Percentiles rank a stretch among this genome's conserved stretches.
Evolutionary conservation across 2,329 filamentous ascomycete species (phyloP).

Genomic region (Bipolaris cookei): DNA sequence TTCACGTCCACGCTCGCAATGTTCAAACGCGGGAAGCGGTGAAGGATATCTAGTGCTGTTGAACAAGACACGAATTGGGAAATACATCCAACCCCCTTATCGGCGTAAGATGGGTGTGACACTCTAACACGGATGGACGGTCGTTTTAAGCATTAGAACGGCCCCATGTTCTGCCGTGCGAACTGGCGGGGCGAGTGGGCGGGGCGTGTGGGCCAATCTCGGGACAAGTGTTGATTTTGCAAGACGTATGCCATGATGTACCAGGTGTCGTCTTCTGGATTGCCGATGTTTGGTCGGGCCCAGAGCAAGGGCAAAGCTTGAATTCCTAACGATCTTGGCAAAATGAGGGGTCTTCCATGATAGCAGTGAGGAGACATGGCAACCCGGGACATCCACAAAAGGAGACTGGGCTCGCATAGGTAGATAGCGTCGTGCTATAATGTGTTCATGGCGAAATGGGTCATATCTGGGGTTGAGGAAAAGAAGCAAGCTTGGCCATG

Average conservation of each 20-base stretch:
- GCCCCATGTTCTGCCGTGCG: slow-evolving; percentile 10
- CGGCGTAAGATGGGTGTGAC: background rate
- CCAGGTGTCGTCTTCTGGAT: background rate
- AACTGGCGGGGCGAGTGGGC: slow-evolving; percentile 15
- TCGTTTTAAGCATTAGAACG: background rate
- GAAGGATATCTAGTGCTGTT: background rate
- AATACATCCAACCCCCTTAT: background rate
- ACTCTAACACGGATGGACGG: background rate
- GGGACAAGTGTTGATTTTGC: background rate
- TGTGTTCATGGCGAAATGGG: background rate
- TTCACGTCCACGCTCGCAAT: background rate
- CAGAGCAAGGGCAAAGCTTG: background rate
- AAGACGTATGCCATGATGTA: background rate
- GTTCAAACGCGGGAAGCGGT: background rate
- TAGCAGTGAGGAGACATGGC: background rate
- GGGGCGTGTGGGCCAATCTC: slow-evolving; percentile 9
- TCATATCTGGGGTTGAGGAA: background rate
- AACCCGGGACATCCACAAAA: background rate
- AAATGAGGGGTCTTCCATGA: background rate
- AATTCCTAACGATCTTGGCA: background rate
- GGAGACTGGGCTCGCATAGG: background rate
- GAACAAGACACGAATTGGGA: background rate
- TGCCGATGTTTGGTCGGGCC: background rate
- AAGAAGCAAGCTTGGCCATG: background rate
- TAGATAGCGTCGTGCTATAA: background rate